Evolutionary conservation across 345 rosid genomes (phyloP).

Genomic region (Conringia planisiliqua): DNA sequence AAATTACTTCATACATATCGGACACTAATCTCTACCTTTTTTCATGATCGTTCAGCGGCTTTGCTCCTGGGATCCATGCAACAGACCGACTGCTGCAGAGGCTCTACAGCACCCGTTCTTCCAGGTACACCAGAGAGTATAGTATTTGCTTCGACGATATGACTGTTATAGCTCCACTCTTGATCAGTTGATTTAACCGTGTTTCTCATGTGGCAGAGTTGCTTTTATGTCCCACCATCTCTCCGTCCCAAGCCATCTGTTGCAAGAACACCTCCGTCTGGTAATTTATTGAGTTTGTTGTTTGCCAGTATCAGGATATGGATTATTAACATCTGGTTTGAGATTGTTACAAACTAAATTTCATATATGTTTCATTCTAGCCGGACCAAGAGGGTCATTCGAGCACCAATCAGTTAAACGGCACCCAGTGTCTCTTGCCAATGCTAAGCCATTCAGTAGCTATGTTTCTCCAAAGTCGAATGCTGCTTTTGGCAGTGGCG

Average conservation of each 20-base stretch:
- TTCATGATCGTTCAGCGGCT: slow-evolving; percentile 51
- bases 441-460: slow-evolving; percentile 44
- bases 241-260: slow-evolving; percentile 61
- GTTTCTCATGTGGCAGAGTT: slow-evolving; percentile 56
- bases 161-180: background rate
- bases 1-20: background rate
- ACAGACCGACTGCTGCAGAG: slow-evolving; percentile 88
- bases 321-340: background rate
- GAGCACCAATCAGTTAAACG: slow-evolving; percentile 59
- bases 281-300: slow-evolving; percentile 25
- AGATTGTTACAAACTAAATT: background rate
- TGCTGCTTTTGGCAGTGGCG: slow-evolving; percentile 56
- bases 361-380: slow-evolving; percentile 31
- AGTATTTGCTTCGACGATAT: background rate
- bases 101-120: slow-evolving; percentile 92
- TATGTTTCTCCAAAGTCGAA: slow-evolving; percentile 47
- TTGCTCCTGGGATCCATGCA: slow-evolving; percentile 95
- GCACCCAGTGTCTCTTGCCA: slow-evolving; percentile 46
- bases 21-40: background rate
- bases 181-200: background rate
- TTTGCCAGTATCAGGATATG: background rate
- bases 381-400: slow-evolving; percentile 49
- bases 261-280: slow-evolving; percentile 69
- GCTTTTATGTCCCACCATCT: slow-evolving; percentile 88
- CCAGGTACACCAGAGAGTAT: slow-evolving; percentile 46